Evolutionary conservation across 768 basidiomycete species (phyloP), one percentile per base, ranked within the genome.

Genomic region (Sistotremastrum suecicum): DNA sequence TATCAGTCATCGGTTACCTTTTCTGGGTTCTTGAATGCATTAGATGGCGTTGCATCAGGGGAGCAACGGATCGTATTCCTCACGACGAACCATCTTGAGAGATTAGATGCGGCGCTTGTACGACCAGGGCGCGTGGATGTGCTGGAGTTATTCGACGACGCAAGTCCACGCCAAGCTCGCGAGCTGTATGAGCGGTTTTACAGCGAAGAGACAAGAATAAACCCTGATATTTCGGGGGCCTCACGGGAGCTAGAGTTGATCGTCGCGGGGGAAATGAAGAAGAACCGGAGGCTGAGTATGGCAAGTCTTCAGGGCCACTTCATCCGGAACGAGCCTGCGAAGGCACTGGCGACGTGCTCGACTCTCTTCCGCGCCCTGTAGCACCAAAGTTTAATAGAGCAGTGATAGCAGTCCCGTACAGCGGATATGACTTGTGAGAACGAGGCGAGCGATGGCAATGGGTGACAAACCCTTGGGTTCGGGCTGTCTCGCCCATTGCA

Each of bases 41-140:
- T 99, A 3, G 95, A 99, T 57, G 95, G 95, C 11, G 94, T 99
- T 31, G 94, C 90, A 4, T 95, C 94, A 7, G 89, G 91, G 37
- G 92, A 97, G 65, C 91, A 95, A 56, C 80, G 95, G n/a, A 82
- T 99, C 58, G 77, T 99, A 34, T 99, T 99, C 65, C 86, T 99
- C 81, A 99, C 95, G 0, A 98, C 95, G n/a, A 99, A 99, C 61
- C 95, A 98, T 55, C 60, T 86, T 45, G 78, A 85, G 49, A 73
- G 71, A 50, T 75, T 99, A 34, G 95, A 99, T 63, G 83, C 89
- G 5, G 95, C 94, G 0, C 75, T 99, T 40, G 88, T 98, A 57
- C 80, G 95, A 43, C 94, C 95, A 0, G 95, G 95, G 11, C 77
- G 95, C 7, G 92, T 99, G 38, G 95, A 99, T 60, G 61, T 97